Evolutionary conservation across 2,329 filamentous ascomycete species (phyloP), one percentile per base, ranked within the genome.

Genomic region (Clonostachys chloroleuca): DNA sequence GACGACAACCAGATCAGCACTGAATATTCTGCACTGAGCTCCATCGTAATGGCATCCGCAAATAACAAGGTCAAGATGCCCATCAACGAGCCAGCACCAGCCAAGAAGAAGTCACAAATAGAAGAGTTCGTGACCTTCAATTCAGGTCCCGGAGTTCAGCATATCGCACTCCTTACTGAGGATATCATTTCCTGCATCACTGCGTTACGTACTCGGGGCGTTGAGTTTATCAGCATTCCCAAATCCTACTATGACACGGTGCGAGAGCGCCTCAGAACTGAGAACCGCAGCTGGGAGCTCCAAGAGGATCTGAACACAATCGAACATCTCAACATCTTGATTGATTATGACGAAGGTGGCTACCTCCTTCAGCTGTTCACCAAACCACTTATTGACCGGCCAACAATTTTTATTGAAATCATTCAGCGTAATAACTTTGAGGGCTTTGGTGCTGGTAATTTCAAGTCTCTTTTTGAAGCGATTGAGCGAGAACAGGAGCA

Each of bases 31-130:
- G 91, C 92, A 10, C 77, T 96, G 43, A 90, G 86, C 69, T 89
- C 83, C 60, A 84, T 96, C 59, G 92, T 96, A 62, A 96, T 96
- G 91, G 81, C 87, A 39, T 89, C 85, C 5, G 83, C 84, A 50
- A 89, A 92, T 72, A 87, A 92, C 49, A 66, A 86, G 5, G 90
- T 96, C 68, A 96, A 96, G 73, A 96, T 96, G 91, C 92, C 92
- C 59, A 95, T 97, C 78, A 96, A 96, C 74, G 92, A 96, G 72
- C 92, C 92, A 2, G 92, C 92, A 1, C 74, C 81, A 2, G 92
- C 91, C 49, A 92, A 94, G 73, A 92, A 89, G 70, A 89, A 89
- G 67, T 89, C 84, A 10, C 92, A 97, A 71, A 96, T 97, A 57
- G 92, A 96, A 67, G 92, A 96, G 71, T 92, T 86, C 62, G 84